Base-by-base conservation (phyloP, 164 flowering plant species). In the Euptelea pleiosperma region DNA sequence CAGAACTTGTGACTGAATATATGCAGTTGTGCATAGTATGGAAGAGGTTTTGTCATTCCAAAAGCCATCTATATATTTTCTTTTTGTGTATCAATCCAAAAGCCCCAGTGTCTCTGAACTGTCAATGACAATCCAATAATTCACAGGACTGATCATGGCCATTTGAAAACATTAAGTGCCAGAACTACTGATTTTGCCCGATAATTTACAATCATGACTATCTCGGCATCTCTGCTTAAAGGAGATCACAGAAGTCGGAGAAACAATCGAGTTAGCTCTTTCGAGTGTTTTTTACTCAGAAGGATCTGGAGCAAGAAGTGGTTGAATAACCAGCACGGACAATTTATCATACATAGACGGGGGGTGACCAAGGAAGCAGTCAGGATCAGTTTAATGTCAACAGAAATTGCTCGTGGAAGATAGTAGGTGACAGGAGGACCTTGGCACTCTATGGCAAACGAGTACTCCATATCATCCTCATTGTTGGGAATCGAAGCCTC, bases 361-460 rank as follows among this genome's bases (percentile, higher is more conserved):
- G 77, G 51, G 8, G 74, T 35, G 45, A 79, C 77, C 6, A 71
- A 48, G 1, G 79, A 50, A 18, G 98, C 96, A 1, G 70, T 73
- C 4, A 93, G 93, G 42, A 87, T 78, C 29, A 60, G 49, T 4
- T 72, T 70, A 33, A 85, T 66, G 36, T 85, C 81, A 12, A 92
- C 70, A 0, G 96, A 96, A 43, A 72, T 55, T 3, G 72, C 87
- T 22, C 63, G 68, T 0, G 92, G 96, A 11, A 92, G 55, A 28
- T 73, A 79, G 33, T 71, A 72, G 33, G 60, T 28, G 1, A 92
- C 68, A 4, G 83, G 88, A 36, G 95, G 93, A 3, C 96, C 98
- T 8, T 61, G 29, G 53, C 89, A 89, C 77, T 81, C 93, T 21
- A 73, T 12, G 0, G 98, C 98, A 66, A 89, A 74, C 1, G 96